Conservation (phyloP, 2,329 filamentous ascomycete genomes). For the Podosphaera xanthii region DNA sequence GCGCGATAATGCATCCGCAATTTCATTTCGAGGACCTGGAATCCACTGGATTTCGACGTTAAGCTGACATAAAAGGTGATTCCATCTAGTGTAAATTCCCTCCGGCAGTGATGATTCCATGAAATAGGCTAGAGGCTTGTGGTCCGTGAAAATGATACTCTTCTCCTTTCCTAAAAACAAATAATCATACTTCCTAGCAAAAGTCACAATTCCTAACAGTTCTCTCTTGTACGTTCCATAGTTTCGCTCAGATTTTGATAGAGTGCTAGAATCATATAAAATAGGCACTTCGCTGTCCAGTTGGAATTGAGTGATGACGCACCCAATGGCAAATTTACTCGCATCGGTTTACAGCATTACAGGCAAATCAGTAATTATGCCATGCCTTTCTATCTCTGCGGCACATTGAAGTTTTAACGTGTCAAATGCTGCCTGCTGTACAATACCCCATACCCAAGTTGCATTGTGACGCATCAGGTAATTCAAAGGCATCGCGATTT, state of each 20-base stretch:
- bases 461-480: not conserved
- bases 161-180: not conserved
- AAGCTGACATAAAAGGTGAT: not conserved
- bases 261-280: not conserved
- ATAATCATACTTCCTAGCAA: conserved; percentile 1
- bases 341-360: not conserved
- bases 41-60: not conserved
- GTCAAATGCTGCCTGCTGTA: not conserved
- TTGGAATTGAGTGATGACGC: not conserved
- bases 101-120: not conserved
- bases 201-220: not conserved
- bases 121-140: not conserved
- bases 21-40: not conserved
- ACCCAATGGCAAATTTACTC: not conserved
- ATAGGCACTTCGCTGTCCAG: not conserved
- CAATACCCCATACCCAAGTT: not conserved
- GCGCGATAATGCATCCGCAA: not conserved
- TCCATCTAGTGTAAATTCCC: not conserved
- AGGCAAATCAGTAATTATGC: not conserved
- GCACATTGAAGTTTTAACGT: not conserved
- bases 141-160: not conserved
- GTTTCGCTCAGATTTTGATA: not conserved
- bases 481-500: not conserved
- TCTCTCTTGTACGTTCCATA: not conserved
- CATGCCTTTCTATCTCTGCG: not conserved